Conservation (phyloP, 306 rosid genomes). For the Neltuma alba region DNA sequence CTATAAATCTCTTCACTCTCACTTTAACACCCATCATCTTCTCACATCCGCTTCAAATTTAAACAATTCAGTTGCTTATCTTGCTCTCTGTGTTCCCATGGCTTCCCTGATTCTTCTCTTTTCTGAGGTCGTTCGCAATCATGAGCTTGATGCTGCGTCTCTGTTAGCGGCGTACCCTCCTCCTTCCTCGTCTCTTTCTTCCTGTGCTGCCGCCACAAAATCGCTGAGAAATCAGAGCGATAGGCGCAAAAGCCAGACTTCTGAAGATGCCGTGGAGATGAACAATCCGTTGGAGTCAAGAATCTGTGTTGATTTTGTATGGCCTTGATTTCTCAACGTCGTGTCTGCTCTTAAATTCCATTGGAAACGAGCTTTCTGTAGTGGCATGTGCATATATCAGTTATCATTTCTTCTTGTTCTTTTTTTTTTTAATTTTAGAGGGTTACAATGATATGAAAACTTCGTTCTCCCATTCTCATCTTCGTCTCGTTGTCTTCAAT, state of each 20-base stretch:
- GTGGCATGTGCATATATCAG: neutral
- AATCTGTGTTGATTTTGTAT: conserved; percentile 46
- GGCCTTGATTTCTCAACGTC: conserved; percentile 36
- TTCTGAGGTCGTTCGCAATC: conserved; percentile 42
- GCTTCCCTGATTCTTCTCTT: conserved; percentile 48
- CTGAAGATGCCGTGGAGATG: neutral
- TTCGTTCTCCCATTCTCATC: neutral
- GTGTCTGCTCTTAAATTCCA: neutral
- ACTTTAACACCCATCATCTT: neutral
- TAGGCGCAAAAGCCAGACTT: neutral
- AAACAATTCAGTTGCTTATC: too few species aligned
- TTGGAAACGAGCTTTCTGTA: neutral
- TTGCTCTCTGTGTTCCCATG: conserved; percentile 20
- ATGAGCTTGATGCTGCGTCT: conserved; percentile 33
- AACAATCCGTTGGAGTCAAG: conserved; percentile 38
- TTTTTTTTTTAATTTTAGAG: neutral
- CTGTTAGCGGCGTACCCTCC: conserved; percentile 38
- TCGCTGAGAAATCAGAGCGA: conserved; percentile 6
- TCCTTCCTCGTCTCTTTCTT: neutral
- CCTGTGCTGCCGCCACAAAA: conserved; percentile 20
- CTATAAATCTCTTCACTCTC: neutral
- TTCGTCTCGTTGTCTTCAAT: neutral
- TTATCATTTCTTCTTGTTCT: neutral
- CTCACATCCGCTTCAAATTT: too few species aligned
- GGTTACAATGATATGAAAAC: neutral